These are phyloP conservation scores for Chrysoporthe deuterocubensis DNA, from an alignment of 2,329 filamentous ascomycete genomes.

Conservation along the genomic window DNA sequence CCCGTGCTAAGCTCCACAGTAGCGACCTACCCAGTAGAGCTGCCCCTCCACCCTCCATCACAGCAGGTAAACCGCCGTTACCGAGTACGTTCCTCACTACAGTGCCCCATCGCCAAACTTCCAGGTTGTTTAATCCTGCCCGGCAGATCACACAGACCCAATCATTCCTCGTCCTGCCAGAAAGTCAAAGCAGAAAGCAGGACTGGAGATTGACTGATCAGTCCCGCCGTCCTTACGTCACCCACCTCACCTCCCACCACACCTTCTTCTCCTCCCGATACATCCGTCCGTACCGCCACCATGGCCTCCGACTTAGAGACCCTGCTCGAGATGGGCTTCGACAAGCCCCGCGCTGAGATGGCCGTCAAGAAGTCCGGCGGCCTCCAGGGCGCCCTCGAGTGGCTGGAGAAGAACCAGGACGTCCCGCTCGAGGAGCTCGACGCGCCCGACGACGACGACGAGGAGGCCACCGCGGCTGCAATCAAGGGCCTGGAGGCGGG, in stretches of 20 bases:
- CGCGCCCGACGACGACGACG: conserved; percentile 45
- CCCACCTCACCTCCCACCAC: conserved; percentile 18
- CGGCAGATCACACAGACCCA: background rate
- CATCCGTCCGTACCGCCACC: conserved; percentile 31
- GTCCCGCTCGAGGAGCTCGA: conserved; percentile 83
- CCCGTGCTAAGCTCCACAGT: conserved; percentile 5
- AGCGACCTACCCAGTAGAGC: background rate
- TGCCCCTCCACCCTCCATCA: conserved; percentile 3
- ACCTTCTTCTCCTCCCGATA: conserved; percentile 9
- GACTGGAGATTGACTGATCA: background rate
- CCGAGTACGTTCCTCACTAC: conserved; percentile 4
- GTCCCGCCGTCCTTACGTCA: background rate
- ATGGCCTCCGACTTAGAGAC: conserved; percentile 65
- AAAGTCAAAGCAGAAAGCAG: background rate
- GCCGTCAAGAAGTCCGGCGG: conserved; percentile 84
- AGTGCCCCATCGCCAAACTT: conserved; percentile 30
- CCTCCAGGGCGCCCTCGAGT: conserved; percentile 86
- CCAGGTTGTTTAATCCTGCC: conserved; percentile 10
- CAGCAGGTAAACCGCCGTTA: background rate
- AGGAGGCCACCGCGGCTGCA: conserved; percentile 42
- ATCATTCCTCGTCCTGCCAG: background rate
- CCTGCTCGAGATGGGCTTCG: conserved; percentile 78
- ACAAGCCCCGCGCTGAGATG: conserved; percentile 77
- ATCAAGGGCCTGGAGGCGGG: conserved; percentile 65
- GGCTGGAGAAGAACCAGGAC: conserved; percentile 91